Percentiles rank a stretch among this genome's conserved stretches.
Conservation (phyloP, 2,329 filamentous ascomycete genomes). For the Zymoseptoria crescenta region DNA sequence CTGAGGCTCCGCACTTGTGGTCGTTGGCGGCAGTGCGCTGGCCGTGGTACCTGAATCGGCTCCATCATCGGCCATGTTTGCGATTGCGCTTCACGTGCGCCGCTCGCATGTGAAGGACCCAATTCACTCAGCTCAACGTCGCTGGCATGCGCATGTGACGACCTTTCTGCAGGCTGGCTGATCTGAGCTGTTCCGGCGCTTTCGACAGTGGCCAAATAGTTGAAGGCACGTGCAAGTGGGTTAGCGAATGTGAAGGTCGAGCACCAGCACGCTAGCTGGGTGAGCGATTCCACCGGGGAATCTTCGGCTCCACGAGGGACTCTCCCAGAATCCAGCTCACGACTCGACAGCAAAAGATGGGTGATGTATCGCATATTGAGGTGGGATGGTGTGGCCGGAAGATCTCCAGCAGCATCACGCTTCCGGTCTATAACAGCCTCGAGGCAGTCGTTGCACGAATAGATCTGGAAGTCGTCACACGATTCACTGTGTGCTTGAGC, state of each 20-base stretch:
- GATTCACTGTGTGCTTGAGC: background rate
- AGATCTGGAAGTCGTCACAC: background rate
- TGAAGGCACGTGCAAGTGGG: background rate
- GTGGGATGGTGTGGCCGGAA: background rate
- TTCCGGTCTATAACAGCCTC: background rate
- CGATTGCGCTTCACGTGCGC: background rate
- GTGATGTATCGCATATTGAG: background rate
- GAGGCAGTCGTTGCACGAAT: background rate
- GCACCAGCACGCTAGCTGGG: background rate
- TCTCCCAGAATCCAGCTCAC: background rate
- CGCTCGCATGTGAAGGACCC: conserved; percentile 1
- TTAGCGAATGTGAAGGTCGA: background rate
- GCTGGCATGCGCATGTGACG: background rate
- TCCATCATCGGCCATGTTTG: background rate
- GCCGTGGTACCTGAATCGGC: background rate
- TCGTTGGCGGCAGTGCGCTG: conserved; percentile 3
- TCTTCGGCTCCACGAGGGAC: background rate
- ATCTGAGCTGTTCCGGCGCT: background rate
- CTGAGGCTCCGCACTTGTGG: conserved; percentile 1
- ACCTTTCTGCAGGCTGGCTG: background rate
- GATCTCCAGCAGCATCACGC: background rate
- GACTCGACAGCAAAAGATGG: background rate
- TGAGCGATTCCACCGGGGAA: background rate
- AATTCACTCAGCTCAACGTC: conserved; percentile 1
- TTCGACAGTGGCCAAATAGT: background rate